Percentiles rank a stretch among this genome's conserved stretches.
Evolutionary conservation across 2,329 filamentous ascomycete species (phyloP).

Genomic region (Exophiala sideris): DNA sequence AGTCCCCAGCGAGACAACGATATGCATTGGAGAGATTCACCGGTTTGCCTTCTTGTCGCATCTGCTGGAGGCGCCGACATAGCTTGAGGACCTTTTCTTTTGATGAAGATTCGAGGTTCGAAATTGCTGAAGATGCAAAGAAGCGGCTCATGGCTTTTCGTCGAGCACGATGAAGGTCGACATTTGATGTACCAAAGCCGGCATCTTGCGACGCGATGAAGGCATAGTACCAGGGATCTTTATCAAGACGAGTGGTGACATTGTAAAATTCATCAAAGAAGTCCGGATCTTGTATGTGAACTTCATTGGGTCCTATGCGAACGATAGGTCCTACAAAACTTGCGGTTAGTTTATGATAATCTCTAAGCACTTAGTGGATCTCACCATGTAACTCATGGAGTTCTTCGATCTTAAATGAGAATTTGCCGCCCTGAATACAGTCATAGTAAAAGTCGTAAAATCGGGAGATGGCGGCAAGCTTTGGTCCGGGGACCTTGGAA

Average conservation of each 20-base stretch:
- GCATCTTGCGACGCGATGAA: slow-evolving; percentile 29
- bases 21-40: slow-evolving; percentile 26
- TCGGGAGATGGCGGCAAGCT: slow-evolving; percentile 21
- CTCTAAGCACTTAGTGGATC: neutral
- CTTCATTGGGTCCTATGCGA: slow-evolving; percentile 25
- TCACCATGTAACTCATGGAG: slow-evolving; percentile 37
- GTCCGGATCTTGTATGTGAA: slow-evolving; percentile 27
- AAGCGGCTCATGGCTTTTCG: slow-evolving; percentile 36
- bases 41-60: slow-evolving; percentile 18
- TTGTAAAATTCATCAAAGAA: slow-evolving; percentile 27
- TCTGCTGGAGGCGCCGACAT: slow-evolving; percentile 20
- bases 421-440: slow-evolving; percentile 32
- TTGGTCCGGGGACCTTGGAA: slow-evolving; percentile 23
- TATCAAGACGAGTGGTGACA: slow-evolving; percentile 22
- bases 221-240: slow-evolving; percentile 26
- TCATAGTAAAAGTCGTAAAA: slow-evolving; percentile 39
- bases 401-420: slow-evolving; percentile 36
- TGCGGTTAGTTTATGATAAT: no score
- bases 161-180: slow-evolving; percentile 33
- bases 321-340: slow-evolving; percentile 34
- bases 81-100: slow-evolving; percentile 20
- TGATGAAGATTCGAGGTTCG: slow-evolving; percentile 21
- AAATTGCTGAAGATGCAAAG: slow-evolving; percentile 32
- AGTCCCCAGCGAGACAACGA: slow-evolving; percentile 26
- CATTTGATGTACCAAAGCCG: slow-evolving; percentile 34